Conservation (phyloP, 2,329 filamentous ascomycete genomes). For the Pseudogymnoascus sp. region DNA sequence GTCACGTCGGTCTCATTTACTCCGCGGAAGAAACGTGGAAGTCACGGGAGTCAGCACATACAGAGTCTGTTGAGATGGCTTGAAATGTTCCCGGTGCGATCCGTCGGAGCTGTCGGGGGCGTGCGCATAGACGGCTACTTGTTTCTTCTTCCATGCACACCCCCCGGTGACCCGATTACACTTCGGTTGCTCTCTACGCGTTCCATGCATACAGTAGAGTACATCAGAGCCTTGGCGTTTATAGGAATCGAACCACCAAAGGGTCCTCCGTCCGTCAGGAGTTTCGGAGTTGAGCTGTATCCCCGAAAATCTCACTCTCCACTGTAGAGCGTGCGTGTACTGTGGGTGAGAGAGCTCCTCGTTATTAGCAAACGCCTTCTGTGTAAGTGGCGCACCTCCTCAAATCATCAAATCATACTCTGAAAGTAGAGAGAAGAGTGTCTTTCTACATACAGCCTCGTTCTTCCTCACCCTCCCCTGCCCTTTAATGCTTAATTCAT, state of each 20-base stretch:
- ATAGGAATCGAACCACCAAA: neutral
- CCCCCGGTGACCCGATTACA: neutral
- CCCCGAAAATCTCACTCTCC: constrained; percentile 7
- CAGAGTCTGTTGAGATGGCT: neutral
- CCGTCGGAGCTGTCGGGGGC: neutral
- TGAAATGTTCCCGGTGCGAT: neutral
- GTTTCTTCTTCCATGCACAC: neutral
- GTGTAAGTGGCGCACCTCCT: constrained; percentile 6
- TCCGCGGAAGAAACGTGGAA: neutral
- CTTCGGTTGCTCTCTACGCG: neutral
- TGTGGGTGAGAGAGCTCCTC: neutral
- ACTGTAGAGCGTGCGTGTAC: neutral
- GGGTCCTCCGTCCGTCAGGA: neutral
- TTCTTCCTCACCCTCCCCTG: neutral
- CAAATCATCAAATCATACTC: constrained; percentile 1
- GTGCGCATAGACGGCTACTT: neutral
- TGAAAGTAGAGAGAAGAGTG: constrained; percentile 2
- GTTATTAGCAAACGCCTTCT: neutral
- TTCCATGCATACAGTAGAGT: neutral
- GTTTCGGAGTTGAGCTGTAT: constrained; percentile 5
- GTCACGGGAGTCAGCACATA: neutral
- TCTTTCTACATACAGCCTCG: neutral
- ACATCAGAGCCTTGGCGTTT: neutral
- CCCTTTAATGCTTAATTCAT: constrained; percentile 4
- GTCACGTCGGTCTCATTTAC: neutral